Evolutionary conservation across 768 basidiomycete genomes (phyloP).

Genomic region (Tulasnella sp.): DNA sequence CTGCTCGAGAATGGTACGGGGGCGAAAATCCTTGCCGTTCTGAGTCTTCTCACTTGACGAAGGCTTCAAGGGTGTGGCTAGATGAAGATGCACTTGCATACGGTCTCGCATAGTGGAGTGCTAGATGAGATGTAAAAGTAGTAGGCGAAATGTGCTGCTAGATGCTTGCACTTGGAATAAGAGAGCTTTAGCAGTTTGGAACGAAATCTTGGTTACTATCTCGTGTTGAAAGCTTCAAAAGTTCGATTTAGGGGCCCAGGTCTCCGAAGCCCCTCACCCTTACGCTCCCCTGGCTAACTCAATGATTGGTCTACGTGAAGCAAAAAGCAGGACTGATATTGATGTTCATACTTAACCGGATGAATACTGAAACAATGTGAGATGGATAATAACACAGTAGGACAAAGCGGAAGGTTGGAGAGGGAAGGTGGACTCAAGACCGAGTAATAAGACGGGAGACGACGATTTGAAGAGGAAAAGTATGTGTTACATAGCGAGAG

Average conservation of each 20-base stretch:
- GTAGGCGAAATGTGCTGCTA: background rate
- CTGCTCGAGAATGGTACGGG: conserved; percentile 16
- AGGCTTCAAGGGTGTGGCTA: background rate
- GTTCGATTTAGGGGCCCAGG: too few relatives aligned
- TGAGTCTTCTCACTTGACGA: background rate
- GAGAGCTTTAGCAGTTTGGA: too few relatives aligned
- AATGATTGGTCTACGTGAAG: too few relatives aligned
- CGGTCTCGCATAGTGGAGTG: background rate
- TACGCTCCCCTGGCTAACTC: too few relatives aligned
- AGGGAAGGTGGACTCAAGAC: background rate
- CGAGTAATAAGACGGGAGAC: background rate
- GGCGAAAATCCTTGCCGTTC: conserved; percentile 13
- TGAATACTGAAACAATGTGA: too few relatives aligned
- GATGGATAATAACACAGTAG: background rate
- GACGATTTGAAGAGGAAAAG: background rate
- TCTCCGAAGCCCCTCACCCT: too few relatives aligned
- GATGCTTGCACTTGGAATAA: too few relatives aligned
- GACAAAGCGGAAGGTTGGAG: conserved; percentile 10
- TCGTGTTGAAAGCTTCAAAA: too few relatives aligned
- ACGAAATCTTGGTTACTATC: too few relatives aligned
- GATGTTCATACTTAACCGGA: too few relatives aligned
- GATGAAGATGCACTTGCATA: background rate
- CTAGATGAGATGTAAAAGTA: conserved; percentile 2
- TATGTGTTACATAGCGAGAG: too few relatives aligned
- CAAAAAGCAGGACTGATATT: too few relatives aligned